phyloP scores from a whole-genome alignment of 768 basidiomycete genomes.

The Lentinula lateritia region DNA sequence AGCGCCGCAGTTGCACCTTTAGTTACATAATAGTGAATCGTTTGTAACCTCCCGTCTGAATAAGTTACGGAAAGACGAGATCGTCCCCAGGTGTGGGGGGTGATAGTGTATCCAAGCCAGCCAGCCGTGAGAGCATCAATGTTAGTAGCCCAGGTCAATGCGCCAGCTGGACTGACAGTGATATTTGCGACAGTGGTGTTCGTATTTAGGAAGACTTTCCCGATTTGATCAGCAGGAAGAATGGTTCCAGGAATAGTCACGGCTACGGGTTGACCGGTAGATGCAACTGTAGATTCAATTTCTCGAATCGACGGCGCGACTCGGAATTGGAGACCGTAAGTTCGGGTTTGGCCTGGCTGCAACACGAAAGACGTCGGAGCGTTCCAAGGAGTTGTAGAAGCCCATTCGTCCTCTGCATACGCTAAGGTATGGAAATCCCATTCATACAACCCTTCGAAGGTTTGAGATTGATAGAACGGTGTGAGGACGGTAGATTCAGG shows the following conservation, averaged over 20 bases:
- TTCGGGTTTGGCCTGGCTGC: conserved; percentile 40
- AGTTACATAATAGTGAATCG: conserved; percentile 47
- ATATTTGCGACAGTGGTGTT: conserved; percentile 34
- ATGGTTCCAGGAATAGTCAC: conserved; percentile 51
- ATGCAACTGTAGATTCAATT: conserved; percentile 40
- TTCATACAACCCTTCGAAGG: conserved; percentile 54
- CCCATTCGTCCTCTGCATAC: conserved; percentile 53
- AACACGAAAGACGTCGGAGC: conserved; percentile 42
- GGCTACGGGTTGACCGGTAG: conserved; percentile 39
- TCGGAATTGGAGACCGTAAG: conserved; percentile 48
- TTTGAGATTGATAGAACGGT: conserved; percentile 53
- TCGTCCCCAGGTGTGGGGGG: conserved; percentile 38
- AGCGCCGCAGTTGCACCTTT: conserved; percentile 39
- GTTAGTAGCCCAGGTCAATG: conserved; percentile 40
- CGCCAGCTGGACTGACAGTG: conserved; percentile 38
- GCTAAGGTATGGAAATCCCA: conserved; percentile 57
- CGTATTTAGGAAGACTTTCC: conserved; percentile 48
- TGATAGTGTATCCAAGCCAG: conserved; percentile 46
- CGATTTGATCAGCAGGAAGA: conserved; percentile 40
- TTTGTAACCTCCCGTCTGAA: conserved; percentile 45
- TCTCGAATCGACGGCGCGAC: conserved; percentile 43
- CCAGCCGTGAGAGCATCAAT: conserved; percentile 32
- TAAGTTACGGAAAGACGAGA: conserved; percentile 45
- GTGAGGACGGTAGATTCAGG: conserved; percentile 39
- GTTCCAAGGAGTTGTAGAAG: conserved; percentile 47